Evolutionary conservation across 148 eudicot species (phyloP), one percentile per base, ranked within the genome.

Genomic region (Mesembryanthemum crystallinum): DNA sequence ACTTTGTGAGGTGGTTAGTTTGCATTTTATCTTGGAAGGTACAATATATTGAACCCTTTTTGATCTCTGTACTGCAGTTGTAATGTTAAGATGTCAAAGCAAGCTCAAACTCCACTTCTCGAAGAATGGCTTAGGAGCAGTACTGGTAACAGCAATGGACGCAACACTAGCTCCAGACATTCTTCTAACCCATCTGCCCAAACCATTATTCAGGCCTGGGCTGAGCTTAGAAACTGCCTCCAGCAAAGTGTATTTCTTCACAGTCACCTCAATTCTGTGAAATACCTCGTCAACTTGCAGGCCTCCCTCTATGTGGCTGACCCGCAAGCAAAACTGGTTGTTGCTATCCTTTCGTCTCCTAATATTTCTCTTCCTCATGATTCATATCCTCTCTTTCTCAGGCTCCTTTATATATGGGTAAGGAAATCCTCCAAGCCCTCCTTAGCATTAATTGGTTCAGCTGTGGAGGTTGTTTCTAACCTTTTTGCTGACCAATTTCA

Each of bases 171-270:
- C 75, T 79, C 80, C 17, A 74, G 35, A 64, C 54, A 66, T 20
- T 52, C 82, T 79, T 73, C 89, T 76, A 72, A 83, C 30, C 74
- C 89, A 57, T 87, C 94, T 49, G 91, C 98, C 52, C 92, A 88
- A 77, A 84, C 84, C 77, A 88, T 95, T 58, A 90, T 92, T 75
- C 92, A 91, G 84, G 90, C 94, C 27, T 95, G 99, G 99, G 87
- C 94, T 69, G 92, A 90, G 74, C 94, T 92, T 69, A 89, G 99
- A 80, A 87, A 85, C 71, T 89, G 89, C 71, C 79, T 92, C 29
- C 84, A 89, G 57, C 67, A 79, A 59, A 82, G 77, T 30, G 49
- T 81, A 9, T 96, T 96, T 74, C 75, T 64, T 61, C 73, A 75
- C 18, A 84, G 70, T 57, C 97, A 89, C 69, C 78, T 82, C 66